Base-by-base conservation (phyloP, 805 yeast species). In the Metschnikowia similis region DNA sequence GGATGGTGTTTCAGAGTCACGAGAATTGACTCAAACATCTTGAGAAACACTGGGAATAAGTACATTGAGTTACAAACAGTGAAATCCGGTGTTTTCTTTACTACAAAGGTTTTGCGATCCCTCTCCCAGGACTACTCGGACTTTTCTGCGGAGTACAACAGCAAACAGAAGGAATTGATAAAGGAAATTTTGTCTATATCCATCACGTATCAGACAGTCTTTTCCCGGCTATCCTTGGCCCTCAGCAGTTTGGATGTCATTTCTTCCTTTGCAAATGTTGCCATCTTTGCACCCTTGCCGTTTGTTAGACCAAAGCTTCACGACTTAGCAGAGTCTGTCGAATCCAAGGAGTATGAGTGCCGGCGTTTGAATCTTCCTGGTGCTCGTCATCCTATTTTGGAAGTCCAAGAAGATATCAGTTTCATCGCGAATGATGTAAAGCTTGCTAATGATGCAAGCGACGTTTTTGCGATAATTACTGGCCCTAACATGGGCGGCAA, bases 401-500 rank as follows among this genome's bases (percentile, higher is more conserved):
- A 94, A 66, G 87, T 83, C 48, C 97, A 90, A 65, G 96, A 91
- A 55, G 96, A 89, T 54, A 73, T 91, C 47, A 77, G 81, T n/a
- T 94, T 94, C 61, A 92, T 94, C 53, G 82, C 97, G 3, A 94
- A 94, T 66, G 97, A 94, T 64, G 87, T 90, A n/a, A 66, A 72
- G 9, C 71, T 94, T 49, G 70, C 75, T 11, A 80, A 81, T 43
- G 45, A 39, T 1, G 57, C 56, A 13, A 69, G 66, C 1, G 72
- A 81, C 11, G 90, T 88, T 51, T 92, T 94, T 60, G 74, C 82
- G 7, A 86, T 94, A 17, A 89, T 94, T 27, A 91, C 97, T 0
- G 97, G 97, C 32, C 97, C 97, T 35, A 91, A 91, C 64, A 91
- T 91, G 97, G 97, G 97, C 54, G 97, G 97, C 63, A 91, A 91